Base-by-base conservation (phyloP, 768 basidiomycete genomes). In the Macrolepiota fuliginosa region DNA sequence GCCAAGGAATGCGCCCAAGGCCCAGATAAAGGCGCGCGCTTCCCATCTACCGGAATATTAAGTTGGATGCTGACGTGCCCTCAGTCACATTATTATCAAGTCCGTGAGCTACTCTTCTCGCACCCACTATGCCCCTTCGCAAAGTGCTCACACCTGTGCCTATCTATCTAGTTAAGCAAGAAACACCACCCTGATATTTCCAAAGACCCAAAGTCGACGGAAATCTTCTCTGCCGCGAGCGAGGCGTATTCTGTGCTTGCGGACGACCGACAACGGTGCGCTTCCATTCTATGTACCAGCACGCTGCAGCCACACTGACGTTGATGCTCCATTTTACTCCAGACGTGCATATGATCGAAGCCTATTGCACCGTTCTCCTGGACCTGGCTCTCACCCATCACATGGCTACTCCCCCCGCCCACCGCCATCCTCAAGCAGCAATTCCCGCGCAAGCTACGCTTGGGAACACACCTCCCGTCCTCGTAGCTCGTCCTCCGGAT, bases 171-270 rank as follows among this genome's bases (percentile, higher is more conserved):
- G 78, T 65, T 81, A 62, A 81, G 80, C 71, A 81, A 80, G 67
- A 67, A 69, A 61, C 79, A 82, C 60, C 81, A 83, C 65, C 81
- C 81, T 1, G 81, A 83, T 61, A 72, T 83, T 24, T 76, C 81
- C 3, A 73, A 77, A 12, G 78, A 81, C 51, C 74, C 76, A 3
- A 66, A 68, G 27, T 79, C 80, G 4, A 71, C 68, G 39, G 71
- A 74, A 6, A 62, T 77, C 4, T 83, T 79, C 61, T 65, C 70
- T 12, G 74, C 74, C 27, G 75, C 77, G 6, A 78, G 74, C 50
- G 79, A 80, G 62, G 81, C 81, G 0, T 83, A 83, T 63, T 64
- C 79, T 2, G 67, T 82, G 0, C 68, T 83, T 15, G 73, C 71
- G 45, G 76, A 81, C 61, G 81, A 82, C 64, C 71, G 79, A 25